Base-by-base conservation (phyloP, 2,329 filamentous ascomycete species). In the Nigrograna mackinnonii region DNA sequence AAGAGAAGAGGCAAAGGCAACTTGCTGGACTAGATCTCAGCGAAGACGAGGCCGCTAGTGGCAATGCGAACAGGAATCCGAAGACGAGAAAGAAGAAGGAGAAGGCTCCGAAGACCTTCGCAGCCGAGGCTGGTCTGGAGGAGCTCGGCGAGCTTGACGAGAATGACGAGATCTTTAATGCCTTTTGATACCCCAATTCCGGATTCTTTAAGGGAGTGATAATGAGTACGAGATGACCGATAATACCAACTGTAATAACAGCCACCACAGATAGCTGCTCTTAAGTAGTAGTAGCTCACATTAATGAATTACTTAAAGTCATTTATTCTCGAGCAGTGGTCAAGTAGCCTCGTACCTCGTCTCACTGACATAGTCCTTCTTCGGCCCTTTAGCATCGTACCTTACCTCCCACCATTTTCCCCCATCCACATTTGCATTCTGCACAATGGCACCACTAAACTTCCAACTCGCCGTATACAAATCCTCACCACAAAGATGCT, bases 401-500 rank as follows among this genome's bases (percentile, higher is more conserved):
- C 49, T 39, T 3, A 71, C 60, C 39, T 61, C 60, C 60, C 69
- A 71, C 56, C 58, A 62, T 28, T 43, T 20, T 13, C 46, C 28
- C 18, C 52, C 38, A n/a, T 31, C 39, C n/a, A 28, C 24, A 21
- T 35, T 16, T 5, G 21, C 46, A 14, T 39, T 36, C 1, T 21
- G 22, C 6, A 5, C 21, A 14, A 20, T 35, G 19, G 26, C 21
- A 24, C 5, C 30, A 1, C 64, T 64, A 66, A 91, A 91, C 45
- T 78, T 73, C 68, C 90, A 91, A 39, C 76, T 70, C 33, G 88
- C 84, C 42, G 86, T 74, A 60, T 91, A 91, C 58, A 83, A 79
- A 58, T 92, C 88, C 38, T 84, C 76, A 4, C 83, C 78, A 64
- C 88, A 91, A 2, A 90, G 66, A 66, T 92, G 87, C 12, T 79